phyloP scores from a whole-genome alignment of 2,329 filamentous ascomycete genomes.

The Pseudopyricularia javanii region DNA sequence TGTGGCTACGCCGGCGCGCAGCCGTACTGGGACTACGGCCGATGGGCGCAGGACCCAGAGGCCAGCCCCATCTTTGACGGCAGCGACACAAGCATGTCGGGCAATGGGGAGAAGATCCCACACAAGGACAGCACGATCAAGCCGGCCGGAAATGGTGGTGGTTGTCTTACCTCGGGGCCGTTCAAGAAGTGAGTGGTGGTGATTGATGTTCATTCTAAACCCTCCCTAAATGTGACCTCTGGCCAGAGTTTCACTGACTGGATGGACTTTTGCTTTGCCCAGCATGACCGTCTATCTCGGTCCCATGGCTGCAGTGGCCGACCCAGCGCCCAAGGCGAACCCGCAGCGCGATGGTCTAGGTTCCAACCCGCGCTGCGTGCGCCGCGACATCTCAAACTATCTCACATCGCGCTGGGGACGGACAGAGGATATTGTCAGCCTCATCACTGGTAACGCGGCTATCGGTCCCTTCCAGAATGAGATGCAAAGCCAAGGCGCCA shows the following conservation, averaged over 20 bases:
- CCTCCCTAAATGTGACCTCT: background rate
- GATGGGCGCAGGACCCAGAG: conserved; percentile 15
- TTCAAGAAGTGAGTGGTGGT: conserved; percentile 23
- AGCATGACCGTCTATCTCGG: conserved; percentile 7
- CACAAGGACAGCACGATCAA: conserved; percentile 13
- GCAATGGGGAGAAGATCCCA: conserved; percentile 23
- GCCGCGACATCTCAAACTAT: conserved; percentile 25
- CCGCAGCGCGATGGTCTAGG: conserved; percentile 20
- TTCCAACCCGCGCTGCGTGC: conserved; percentile 33
- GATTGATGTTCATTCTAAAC: background rate
- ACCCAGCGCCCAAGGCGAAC: conserved; percentile 16
- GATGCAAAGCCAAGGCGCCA: conserved; percentile 21
- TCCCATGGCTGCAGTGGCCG: conserved; percentile 13
- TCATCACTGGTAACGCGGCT: conserved; percentile 22
- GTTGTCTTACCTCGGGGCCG: conserved; percentile 15
- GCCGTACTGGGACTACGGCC: conserved; percentile 25
- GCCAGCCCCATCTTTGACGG: conserved; percentile 28
- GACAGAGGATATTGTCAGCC: conserved; percentile 16
- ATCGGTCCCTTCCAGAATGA: conserved; percentile 29
- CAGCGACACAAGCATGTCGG: conserved; percentile 24
- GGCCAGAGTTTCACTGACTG: too few relatives aligned
- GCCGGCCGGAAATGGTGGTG: conserved; percentile 15
- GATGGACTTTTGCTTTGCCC: background rate
- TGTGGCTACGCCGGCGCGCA: conserved; percentile 21
- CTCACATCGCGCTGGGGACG: conserved; percentile 12